A percentile compares a stretch with the other conserved stretches of the same genome.
Conservation (phyloP, 495 filamentous ascomycete genomes). For the Daldinia bambusicola region DNA sequence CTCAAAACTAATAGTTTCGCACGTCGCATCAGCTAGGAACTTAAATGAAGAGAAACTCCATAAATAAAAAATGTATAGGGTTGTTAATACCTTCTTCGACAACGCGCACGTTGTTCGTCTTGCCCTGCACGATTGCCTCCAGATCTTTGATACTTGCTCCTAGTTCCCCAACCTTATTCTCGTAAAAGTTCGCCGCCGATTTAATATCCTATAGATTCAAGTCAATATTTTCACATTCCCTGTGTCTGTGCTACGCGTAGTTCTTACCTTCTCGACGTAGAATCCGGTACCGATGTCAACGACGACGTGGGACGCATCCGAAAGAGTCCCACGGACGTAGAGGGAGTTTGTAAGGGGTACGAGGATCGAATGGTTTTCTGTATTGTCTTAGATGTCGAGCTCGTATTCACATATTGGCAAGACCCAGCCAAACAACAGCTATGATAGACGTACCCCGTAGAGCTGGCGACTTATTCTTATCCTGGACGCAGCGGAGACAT, state of each 20-base stretch:
- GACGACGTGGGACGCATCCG: slow-evolving; percentile 81
- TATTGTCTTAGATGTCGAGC: slow-evolving; percentile 10
- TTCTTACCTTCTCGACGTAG: slow-evolving; percentile 87
- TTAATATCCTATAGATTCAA: slow-evolving; percentile 62
- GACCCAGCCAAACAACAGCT: neutral
- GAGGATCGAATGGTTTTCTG: slow-evolving; percentile 72
- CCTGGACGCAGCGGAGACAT: slow-evolving; percentile 78
- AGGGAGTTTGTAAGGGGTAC: slow-evolving; percentile 92
- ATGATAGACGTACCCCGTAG: slow-evolving; percentile 49
- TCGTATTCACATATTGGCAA: neutral
- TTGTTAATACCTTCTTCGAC: slow-evolving; percentile 82
- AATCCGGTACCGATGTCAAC: slow-evolving; percentile 98
- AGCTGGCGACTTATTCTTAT: slow-evolving; percentile 59
- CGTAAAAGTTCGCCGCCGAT: slow-evolving; percentile 86
- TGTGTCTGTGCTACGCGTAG: neutral
- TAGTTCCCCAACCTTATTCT: slow-evolving; percentile 82
- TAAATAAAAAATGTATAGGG: neutral
- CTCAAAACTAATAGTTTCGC: slow-evolving; percentile 59
- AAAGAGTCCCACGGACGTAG: slow-evolving; percentile 86
- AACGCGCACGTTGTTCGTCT: slow-evolving; percentile 82
- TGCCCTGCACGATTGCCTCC: slow-evolving; percentile 85
- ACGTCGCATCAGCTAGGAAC: slow-evolving; percentile 6
- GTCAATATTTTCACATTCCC: slow-evolving; percentile 10
- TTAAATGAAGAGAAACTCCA: neutral
- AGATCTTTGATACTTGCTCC: slow-evolving; percentile 81